Base-by-base conservation (phyloP, 2,329 filamentous ascomycete species). In the Cytospora schulzeri region DNA sequence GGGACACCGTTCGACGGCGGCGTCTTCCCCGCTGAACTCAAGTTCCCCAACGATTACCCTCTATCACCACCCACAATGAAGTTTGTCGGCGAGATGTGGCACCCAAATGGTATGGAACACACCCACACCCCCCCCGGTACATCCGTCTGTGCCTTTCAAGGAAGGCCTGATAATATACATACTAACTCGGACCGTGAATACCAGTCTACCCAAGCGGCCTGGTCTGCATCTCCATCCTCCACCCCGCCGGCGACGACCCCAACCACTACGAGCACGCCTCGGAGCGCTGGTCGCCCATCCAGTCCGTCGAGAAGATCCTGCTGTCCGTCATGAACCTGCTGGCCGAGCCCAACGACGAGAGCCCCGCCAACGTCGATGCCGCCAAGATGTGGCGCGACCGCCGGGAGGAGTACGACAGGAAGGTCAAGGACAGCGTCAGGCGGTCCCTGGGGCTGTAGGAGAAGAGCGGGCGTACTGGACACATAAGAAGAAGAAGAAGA, bases 321-420 rank as follows among this genome's bases (percentile, higher is more conserved):
- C 93, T 98, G 64, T 93, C 89, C 56, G 94, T 98, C 66, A 98
- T 98, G 90, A 97, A 92, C 78, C 98, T 98, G 93, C 86, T 98
- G 54, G 93, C 93, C 1, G 93, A 97, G 79, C 93, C 94, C 66
- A 98, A 98, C 77, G 94, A 98, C 74, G 94, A 98, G 83, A 95
- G 91, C 69, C 94, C 94, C 0, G 94, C 94, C 64, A 98, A 98
- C 74, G 91, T 98, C 51, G 94, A 98, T 80, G 94, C 94, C 0
- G 94, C 93, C 65, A 92, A 95, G 81, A 92, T 97, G 90, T 98
- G 94, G 93, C 85, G 94, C 67, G 93, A 97, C 72, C 83, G 89
- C 67, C 85, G 93, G 69, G 74, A 80, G 24, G 91, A 96, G 75
- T 99, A 97, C 79, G 93, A 97, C 79, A 85, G 86, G 74, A 89